phyloP scores from a whole-genome alignment of 163 green algal genomes.

The Trebouxiophyceae sp. region DNA sequence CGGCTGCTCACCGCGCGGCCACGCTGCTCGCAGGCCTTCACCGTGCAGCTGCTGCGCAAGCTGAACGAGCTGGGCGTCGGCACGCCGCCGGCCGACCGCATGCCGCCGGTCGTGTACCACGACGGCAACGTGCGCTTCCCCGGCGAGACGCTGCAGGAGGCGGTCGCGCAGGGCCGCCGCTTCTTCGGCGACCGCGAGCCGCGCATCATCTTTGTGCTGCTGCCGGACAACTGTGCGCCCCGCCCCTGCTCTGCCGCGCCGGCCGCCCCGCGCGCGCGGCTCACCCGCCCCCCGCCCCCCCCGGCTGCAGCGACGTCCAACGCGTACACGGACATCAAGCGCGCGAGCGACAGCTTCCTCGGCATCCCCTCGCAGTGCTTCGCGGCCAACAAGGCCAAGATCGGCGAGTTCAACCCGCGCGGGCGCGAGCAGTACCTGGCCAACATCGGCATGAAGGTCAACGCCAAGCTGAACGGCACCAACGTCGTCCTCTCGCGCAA shows the following conservation, averaged over 20 bases:
- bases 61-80: slow-evolving; percentile 2
- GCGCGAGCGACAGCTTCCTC: slow-evolving; percentile 24
- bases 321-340: slow-evolving; percentile 32
- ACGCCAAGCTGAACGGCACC: slow-evolving; percentile 29
- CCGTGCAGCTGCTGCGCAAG: background rate
- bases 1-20: background rate
- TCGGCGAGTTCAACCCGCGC: slow-evolving; percentile 8
- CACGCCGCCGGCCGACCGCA: background rate
- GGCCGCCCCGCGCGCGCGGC: too few species aligned
- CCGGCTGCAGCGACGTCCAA: background rate
- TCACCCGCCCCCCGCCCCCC: too few species aligned
- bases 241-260: background rate
- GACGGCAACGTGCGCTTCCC: background rate
- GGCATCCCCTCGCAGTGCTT: slow-evolving; percentile 28
- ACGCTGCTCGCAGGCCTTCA: slow-evolving; percentile 4
- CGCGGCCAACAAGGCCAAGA: slow-evolving; percentile 13
- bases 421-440: slow-evolving; percentile 17
- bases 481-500: slow-evolving; percentile 13
- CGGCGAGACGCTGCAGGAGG: slow-evolving; percentile 6
- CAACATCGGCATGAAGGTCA: slow-evolving; percentile 43
- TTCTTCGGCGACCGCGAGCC: slow-evolving; percentile 3
- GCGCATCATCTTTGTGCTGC: slow-evolving; percentile 17
- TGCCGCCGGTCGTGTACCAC: slow-evolving; percentile 3
- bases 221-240: slow-evolving; percentile 12
- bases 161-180: background rate